These are phyloP conservation scores for Coemansia sp. DNA, from an alignment of 192 early-diverging fungal genomes.

Conservation along the genomic window DNA sequence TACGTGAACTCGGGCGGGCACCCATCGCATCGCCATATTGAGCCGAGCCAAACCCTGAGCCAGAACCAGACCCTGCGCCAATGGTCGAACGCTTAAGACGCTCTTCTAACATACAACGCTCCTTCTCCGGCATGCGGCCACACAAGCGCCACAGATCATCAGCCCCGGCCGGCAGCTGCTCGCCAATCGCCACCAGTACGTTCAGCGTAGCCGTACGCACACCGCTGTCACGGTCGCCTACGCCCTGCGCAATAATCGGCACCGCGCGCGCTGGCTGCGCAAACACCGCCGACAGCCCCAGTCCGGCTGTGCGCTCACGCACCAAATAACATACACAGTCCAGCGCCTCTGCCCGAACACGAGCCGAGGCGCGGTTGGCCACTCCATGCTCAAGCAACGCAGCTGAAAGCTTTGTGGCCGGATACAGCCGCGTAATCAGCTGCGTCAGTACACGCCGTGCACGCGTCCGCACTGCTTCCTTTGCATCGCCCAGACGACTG, in stretches of 20 bases:
- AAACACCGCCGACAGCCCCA: constrained; percentile 39
- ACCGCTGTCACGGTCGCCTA: constrained; percentile 77
- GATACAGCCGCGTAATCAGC: constrained; percentile 70
- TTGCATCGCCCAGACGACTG: constrained; percentile 77
- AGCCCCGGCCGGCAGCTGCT: constrained; percentile 62
- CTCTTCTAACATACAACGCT: constrained; percentile 79
- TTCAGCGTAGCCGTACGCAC: constrained; percentile 78
- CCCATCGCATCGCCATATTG: constrained; percentile 5
- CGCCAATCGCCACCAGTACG: constrained; percentile 71
- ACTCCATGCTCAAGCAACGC: constrained; percentile 69
- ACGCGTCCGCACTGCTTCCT: constrained; percentile 74
- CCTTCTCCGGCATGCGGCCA: constrained; percentile 74
- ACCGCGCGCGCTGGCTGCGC: constrained; percentile 65
- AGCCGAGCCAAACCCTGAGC: constrained; percentile 36
- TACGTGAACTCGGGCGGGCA: constrained; percentile 34
- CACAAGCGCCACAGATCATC: constrained; percentile 73
- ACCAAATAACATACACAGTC: constrained; percentile 75
- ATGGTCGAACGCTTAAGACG: constrained; percentile 63
- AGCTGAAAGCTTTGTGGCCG: constrained; percentile 74
- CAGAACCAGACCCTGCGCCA: constrained; percentile 17
- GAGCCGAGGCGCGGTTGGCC: constrained; percentile 71
- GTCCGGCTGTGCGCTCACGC: constrained; percentile 55
- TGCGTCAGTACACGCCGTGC: constrained; percentile 69
- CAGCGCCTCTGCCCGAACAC: constrained; percentile 76
- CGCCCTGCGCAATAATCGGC: constrained; percentile 69